Evolutionary conservation across 495 filamentous ascomycete genomes (phyloP), one percentile per base, ranked within the genome.

Genomic region (Penicillium lividum): DNA sequence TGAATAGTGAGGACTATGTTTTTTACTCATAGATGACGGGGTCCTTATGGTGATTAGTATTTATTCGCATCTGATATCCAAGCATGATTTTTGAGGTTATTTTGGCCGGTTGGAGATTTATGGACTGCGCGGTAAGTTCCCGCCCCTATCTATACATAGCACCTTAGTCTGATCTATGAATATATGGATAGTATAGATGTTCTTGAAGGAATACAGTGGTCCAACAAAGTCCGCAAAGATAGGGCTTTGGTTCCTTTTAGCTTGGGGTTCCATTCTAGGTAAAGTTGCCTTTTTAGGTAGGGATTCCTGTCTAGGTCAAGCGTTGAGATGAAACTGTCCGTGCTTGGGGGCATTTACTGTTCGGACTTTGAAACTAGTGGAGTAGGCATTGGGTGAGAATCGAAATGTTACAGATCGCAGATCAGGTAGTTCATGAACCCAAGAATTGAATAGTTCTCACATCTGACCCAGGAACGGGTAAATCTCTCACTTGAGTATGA

Each of bases 401-500:
- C 46, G 46, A 9, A 13, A 30, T 49, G 46, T 31, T 28, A n/a
- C 28, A 29, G 46, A 49, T 49, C 46, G 46, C 31, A 49, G 46
- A 49, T 49, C 46, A 33, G 15, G 22, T 13, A 30, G 31, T 33
- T 49, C 46, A 6, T 49, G 46, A n/a, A n/a, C 7, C 6, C 38
- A 16, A 5, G 38, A 8, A 3, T 9, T 33, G 30, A 9, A 33
- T 4, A 33, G 30, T 33, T 33, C 30, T 7, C 30, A 33, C 30
- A 33, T 33, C 30, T 33, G 6, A 33, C 30, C 8, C 30, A 33
- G 30, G 30, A 33, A 9, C 30, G 33, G 10, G 33, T 36, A 13
- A 36, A 36, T 36, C 3, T 11, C 9, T 10, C 33, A 1, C 8
- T 36, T 11, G 33, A 36, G 33, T 36, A 36, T 9, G 33, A 22